Percentiles rank a stretch among this genome's conserved stretches.
Evolutionary conservation across 192 early-diverging fungal genomes (phyloP).

Genomic region (Gamsiella multidivaricata): DNA sequence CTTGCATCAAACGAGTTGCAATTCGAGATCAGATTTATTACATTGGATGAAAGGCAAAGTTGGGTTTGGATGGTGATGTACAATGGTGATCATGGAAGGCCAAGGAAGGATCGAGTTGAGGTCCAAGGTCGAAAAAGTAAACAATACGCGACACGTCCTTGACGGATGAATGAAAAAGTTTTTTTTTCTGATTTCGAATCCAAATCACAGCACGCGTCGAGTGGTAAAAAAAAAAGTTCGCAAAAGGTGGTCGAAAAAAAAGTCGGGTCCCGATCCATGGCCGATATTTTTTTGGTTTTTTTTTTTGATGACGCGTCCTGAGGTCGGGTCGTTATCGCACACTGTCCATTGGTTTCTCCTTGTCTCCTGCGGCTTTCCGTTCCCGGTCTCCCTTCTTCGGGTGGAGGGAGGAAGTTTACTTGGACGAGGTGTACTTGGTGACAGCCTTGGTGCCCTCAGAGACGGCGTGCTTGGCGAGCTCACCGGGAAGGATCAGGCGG

Average conservation of each 20-base stretch:
- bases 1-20: background rate
- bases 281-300: background rate
- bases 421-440: conserved; percentile 93
- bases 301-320: conserved; percentile 1
- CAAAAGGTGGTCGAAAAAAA: conserved; percentile 7
- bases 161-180: conserved; percentile 1
- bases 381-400: background rate
- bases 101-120: conserved; percentile 18
- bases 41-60: conserved; percentile 6
- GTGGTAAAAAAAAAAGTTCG: background rate
- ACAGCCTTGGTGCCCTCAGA: conserved; percentile 98
- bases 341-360: background rate
- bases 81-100: conserved; percentile 23
- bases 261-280: conserved; percentile 4
- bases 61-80: conserved; percentile 30
- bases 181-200: conserved; percentile 10
- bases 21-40: conserved; percentile 28
- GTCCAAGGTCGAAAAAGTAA: conserved; percentile 3
- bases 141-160: conserved; percentile 23
- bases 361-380: background rate
- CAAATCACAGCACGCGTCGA: conserved; percentile 21
- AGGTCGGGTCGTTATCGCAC: background rate
- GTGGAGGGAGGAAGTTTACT: conserved; percentile 53
- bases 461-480: conserved; percentile 96
- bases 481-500: conserved; percentile 82